A percentile compares a stretch with the other conserved stretches of the same genome.
Evolutionary conservation across 768 basidiomycete species (phyloP).

Genomic region (Galerina sulciceps): DNA sequence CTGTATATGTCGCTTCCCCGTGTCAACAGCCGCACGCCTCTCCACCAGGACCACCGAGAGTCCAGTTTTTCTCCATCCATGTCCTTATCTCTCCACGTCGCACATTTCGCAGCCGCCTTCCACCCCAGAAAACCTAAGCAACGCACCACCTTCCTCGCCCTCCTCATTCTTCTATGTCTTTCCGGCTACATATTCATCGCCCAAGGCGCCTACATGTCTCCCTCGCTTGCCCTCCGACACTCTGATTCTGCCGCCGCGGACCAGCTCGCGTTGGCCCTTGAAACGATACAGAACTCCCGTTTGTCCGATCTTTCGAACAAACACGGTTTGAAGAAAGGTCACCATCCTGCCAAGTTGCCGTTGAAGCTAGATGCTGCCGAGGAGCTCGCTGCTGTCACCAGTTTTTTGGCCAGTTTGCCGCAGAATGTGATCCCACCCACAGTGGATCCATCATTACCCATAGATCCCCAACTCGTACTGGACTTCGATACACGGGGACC

Average conservation of each 20-base stretch:
- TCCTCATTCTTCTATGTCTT: slow-evolving; percentile 53
- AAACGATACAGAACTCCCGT: slow-evolving; percentile 41
- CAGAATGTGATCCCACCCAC: slow-evolving; percentile 74
- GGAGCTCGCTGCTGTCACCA: slow-evolving; percentile 76
- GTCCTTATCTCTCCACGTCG: slow-evolving; percentile 23
- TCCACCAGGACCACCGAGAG: slow-evolving; percentile 23
- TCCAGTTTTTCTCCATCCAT: slow-evolving; percentile 7
- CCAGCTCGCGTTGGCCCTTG: slow-evolving; percentile 37
- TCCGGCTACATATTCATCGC: slow-evolving; percentile 61
- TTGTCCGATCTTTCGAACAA: slow-evolving; percentile 22
- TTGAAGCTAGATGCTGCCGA: slow-evolving; percentile 54
- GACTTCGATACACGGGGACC: slow-evolving; percentile 80
- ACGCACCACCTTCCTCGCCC: slow-evolving; percentile 57
- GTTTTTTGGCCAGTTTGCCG: slow-evolving; percentile 73
- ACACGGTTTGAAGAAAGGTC: slow-evolving; percentile 24
- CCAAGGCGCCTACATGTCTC: slow-evolving; percentile 43
- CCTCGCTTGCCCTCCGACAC: slow-evolving; percentile 38
- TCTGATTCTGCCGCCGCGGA: slow-evolving; percentile 33
- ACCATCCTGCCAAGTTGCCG: slow-evolving; percentile 31
- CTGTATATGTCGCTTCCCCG: slow-evolving; percentile 30
- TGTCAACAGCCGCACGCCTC: slow-evolving; percentile 36
- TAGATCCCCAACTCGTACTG: slow-evolving; percentile 82
- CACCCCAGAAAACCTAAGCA: slow-evolving; percentile 53
- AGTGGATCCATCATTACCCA: slow-evolving; percentile 64
- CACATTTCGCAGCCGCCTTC: slow-evolving; percentile 34